Base-by-base conservation (phyloP, 768 basidiomycete genomes). In the Tylopilus felleus region DNA sequence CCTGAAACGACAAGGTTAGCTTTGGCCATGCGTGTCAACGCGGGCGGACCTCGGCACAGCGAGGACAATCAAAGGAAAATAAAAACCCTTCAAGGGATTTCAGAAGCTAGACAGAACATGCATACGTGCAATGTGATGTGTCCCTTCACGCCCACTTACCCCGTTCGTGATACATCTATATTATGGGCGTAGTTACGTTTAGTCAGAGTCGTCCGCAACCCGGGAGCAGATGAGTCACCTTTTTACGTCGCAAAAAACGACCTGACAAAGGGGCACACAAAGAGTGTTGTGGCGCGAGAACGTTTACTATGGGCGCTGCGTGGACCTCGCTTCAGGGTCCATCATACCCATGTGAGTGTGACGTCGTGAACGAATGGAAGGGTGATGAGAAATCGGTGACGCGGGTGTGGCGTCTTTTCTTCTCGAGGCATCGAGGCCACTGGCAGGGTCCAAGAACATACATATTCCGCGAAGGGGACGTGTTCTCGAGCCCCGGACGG, bases 41-140 rank as follows among this genome's bases (percentile, higher is more conserved):
- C 54, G 52, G 61, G 14, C 61, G 61, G 58, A 60, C 53, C 57
- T 55, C 48, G 21, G 31, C 45, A 25, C 43, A 45, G 22, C 41
- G 23, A n/a, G 35, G 36, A 21, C n/a, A 8, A 33, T 35, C 8
- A 40, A 45, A 51, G 38, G 31, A 19, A n/a, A 19, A 36, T 8
- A 42, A 19, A 31, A 14, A 4, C 17, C n/a, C 10, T 31, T 16
- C 23, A 29, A 16, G 6, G 14, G 35, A 38, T 29, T n/a, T 31
- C n/a, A 48, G 51, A 49, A 52, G 47, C 13, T 8, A 29, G 29
- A 36, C 17, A 42, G 33, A 33, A 33, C n/a, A 33, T 33, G 16
- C 13, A 58, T n/a, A 45, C 21, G 42, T 23, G 7, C n/a, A 25
- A 16, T 36, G 49, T 47, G 52, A 60, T 49, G 49, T 28, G 52